These are phyloP conservation scores for Geotrichum candidum DNA, from an alignment of 1,139 yeast species.

Conservation along the genomic window DNA sequence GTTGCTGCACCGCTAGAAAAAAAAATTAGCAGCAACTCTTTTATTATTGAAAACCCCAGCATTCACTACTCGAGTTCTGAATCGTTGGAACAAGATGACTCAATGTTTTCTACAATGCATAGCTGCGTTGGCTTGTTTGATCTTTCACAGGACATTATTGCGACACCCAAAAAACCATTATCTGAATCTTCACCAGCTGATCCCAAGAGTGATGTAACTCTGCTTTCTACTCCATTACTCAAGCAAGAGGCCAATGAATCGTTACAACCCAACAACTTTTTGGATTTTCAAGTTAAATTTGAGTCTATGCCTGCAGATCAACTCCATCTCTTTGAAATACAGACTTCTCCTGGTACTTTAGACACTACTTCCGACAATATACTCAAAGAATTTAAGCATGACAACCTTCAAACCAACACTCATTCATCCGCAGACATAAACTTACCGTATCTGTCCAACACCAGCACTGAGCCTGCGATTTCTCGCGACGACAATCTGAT, in stretches of 20 bases:
- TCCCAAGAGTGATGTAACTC: not conserved
- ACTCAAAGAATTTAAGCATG: not conserved
- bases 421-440: not conserved
- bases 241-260: not conserved
- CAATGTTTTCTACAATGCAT: not conserved
- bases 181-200: not conserved
- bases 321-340: not conserved
- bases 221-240: not conserved
- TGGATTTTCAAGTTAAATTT: not conserved
- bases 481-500: not conserved
- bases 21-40: conserved; percentile 20
- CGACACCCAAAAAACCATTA: not conserved
- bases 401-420: not conserved
- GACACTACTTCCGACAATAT: not conserved
- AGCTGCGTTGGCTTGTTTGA: not conserved
- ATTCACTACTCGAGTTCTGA: conserved; percentile 2
- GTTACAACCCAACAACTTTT: not conserved
- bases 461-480: not conserved
- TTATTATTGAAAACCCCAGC: conserved; percentile 22
- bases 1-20: conserved; percentile 24
- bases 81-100: not conserved
- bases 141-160: not conserved
- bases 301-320: not conserved
- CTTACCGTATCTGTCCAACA: not conserved
- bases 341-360: not conserved